Percentiles rank a stretch among this genome's conserved stretches.
Evolutionary conservation across 345 rosid species (phyloP).

Genomic region (Eucalyptus fibrosa): DNA sequence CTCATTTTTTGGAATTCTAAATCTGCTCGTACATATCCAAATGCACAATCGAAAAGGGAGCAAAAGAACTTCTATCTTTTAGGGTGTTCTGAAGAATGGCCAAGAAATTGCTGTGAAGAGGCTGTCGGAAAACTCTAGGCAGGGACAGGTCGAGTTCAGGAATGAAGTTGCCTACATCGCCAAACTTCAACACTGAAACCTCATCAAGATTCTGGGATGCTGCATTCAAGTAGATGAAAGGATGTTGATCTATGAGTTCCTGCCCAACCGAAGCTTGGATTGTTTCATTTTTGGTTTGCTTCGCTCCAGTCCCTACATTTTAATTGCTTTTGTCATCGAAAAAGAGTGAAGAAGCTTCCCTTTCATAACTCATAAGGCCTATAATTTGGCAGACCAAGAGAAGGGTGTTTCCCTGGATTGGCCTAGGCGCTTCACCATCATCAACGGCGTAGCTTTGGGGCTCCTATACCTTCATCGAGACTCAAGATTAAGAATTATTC

Average conservation of each 20-base stretch:
- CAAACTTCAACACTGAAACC: background rate
- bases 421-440: background rate
- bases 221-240: background rate
- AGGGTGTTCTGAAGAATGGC: background rate
- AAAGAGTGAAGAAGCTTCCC: background rate
- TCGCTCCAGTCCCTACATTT: background rate
- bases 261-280: background rate
- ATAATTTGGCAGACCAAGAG: background rate
- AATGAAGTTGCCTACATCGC: background rate
- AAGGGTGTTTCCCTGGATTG: background rate
- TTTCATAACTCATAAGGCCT: background rate
- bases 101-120: background rate
- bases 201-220: background rate
- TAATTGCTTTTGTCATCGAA: background rate
- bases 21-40: too few relatives aligned
- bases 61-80: too few relatives aligned
- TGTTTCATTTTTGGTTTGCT: background rate
- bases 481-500: conserved; percentile 3
- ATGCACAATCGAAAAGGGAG: too few relatives aligned
- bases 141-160: background rate
- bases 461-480: conserved; percentile 11
- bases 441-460: background rate
- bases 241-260: background rate
- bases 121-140: background rate
- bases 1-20: too few relatives aligned